These are phyloP conservation scores for Solanum bulbocastanum DNA, from an alignment of 257 asterid genomes.

Conservation along the genomic window DNA sequence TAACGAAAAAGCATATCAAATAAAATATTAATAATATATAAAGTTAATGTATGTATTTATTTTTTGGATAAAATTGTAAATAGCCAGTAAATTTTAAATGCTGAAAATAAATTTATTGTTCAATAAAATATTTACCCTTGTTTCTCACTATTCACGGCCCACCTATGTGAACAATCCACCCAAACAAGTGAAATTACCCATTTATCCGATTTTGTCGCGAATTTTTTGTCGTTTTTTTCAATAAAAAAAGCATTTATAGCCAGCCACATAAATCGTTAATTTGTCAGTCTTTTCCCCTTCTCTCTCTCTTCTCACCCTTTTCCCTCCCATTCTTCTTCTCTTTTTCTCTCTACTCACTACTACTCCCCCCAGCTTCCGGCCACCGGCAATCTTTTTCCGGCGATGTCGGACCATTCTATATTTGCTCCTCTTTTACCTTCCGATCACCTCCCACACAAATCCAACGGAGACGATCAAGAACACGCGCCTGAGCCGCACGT, in stretches of 20 bases:
- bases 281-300: background rate
- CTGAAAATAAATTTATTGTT: background rate
- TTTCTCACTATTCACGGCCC: background rate
- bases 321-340: background rate
- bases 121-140: background rate
- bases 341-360: background rate
- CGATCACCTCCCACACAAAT: slow-evolving; percentile 6
- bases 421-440: slow-evolving; percentile 42
- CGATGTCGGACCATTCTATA: slow-evolving; percentile 31
- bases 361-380: background rate
- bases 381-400: background rate
- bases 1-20: too few relatives aligned
- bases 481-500: slow-evolving; percentile 18
- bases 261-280: background rate
- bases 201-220: background rate
- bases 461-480: background rate
- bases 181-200: background rate
- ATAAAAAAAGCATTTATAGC: background rate
- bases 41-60: too few relatives aligned
- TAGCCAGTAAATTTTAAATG: background rate
- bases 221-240: background rate
- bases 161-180: background rate
- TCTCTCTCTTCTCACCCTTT: background rate
- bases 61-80: background rate
- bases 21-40: too few relatives aligned